Conservation (phyloP, 345 rosid species). For the Raphanus sativus region DNA sequence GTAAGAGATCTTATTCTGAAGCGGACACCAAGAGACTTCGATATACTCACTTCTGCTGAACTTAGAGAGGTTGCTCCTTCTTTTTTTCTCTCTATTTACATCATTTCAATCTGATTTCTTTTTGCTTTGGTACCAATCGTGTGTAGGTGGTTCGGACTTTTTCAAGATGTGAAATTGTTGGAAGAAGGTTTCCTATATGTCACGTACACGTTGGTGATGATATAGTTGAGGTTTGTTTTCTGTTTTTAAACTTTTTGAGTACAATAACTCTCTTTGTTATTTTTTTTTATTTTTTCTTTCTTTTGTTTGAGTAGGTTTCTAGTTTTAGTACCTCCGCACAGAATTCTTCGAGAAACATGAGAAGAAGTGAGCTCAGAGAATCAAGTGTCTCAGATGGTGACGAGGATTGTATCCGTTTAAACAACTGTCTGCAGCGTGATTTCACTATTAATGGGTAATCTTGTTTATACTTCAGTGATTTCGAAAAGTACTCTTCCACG, state of each 20-base stretch:
- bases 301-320: constrained; percentile 47
- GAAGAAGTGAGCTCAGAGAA: constrained; percentile 34
- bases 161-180: constrained; percentile 53
- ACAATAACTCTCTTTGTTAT: background rate
- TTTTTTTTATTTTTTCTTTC: background rate
- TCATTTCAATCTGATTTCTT: background rate
- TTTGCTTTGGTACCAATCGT: background rate
- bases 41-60: constrained; percentile 84
- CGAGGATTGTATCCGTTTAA: constrained; percentile 71
- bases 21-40: constrained; percentile 84
- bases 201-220: constrained; percentile 54
- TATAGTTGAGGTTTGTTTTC: constrained; percentile 51
- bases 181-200: constrained; percentile 66
- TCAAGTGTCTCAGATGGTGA: constrained; percentile 51
- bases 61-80: constrained; percentile 67
- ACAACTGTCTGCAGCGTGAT: constrained; percentile 79
- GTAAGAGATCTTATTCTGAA: constrained; percentile 90
- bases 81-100: background rate
- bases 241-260: background rate
- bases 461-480: constrained; percentile 11
- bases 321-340: constrained; percentile 61
- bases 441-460: constrained; percentile 90
- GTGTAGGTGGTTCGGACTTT: constrained; percentile 51
- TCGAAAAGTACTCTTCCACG: background rate
- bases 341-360: constrained; percentile 35